Base-by-base conservation (phyloP, 139 green algal genomes). In the Chlorella vulgaris region DNA sequence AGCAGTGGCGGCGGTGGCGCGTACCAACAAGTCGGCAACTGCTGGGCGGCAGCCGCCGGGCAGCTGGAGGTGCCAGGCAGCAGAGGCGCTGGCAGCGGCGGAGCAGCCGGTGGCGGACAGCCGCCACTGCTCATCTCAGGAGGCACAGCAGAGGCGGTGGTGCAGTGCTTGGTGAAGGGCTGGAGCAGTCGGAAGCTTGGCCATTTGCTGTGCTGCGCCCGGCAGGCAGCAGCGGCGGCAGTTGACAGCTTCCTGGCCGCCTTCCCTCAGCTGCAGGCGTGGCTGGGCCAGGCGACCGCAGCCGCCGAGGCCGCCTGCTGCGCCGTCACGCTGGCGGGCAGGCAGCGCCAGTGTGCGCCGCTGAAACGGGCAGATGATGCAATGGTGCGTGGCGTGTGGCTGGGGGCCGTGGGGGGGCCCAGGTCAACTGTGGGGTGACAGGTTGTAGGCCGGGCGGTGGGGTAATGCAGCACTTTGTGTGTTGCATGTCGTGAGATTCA, bases 161-260 rank as follows among this genome's bases (percentile, higher is more conserved):
- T 53, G 51, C 68, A 74, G 24, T 66, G 42, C 7, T 65, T 85
- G 28, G 38, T 76, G 36, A 70, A 85, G 7, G 60, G 62, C 28
- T 85, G 81, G 81, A 74, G 70, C 19, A 19, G 26, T 19, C 53
- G 58, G 38, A 76, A 60, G 65, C 65, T 85, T 36, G 68, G 53
- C 21, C 47, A 50, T 50, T 51, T 50, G 70, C 42, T 85, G 50
- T 36, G 62, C 29, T 73, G 39, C n/a, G 7, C 38, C 29, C 71
- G 33, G 18, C 33, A 65, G 6, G 70, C 22, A 8, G 81, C 81
- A 21, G 50, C 39, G 4, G 38, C 28, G 3, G 61, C 53, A 1
- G 29, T 63, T 19, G 36, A 73, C 1, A 68, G 51, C 26, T 81
- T 85, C 22, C 39, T 80, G 6, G n/a, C 53, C 2, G 58, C 70